These are phyloP conservation scores for Scutellaria barbata DNA, from an alignment of 257 asterid genomes.

Conservation along the genomic window DNA sequence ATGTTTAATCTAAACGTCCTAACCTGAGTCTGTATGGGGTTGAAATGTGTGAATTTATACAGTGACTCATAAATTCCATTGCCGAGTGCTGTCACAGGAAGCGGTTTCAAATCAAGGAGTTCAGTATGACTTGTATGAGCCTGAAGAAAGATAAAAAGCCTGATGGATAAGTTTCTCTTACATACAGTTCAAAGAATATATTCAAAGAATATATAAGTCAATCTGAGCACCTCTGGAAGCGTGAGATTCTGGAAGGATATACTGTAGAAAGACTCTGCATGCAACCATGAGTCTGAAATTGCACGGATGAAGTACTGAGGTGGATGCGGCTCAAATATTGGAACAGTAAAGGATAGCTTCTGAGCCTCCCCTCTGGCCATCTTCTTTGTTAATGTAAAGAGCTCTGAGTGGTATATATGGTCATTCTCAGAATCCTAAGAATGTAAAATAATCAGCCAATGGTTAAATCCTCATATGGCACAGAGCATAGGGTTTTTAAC, in stretches of 20 bases:
- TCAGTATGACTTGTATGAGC: slow-evolving; percentile 90
- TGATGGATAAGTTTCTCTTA: slow-evolving; percentile 7
- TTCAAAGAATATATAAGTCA: slow-evolving; percentile 23
- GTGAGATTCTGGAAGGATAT: slow-evolving; percentile 88
- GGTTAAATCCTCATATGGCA: slow-evolving; percentile 24
- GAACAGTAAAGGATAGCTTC: slow-evolving; percentile 91
- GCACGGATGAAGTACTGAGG: slow-evolving; percentile 96
- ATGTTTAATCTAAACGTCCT: slow-evolving; percentile 48
- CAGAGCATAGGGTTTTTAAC: slow-evolving; percentile 14
- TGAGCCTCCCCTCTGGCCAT: slow-evolving; percentile 90
- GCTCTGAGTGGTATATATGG: slow-evolving; percentile 96
- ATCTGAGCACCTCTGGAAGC: slow-evolving; percentile 82
- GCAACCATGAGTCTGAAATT: slow-evolving; percentile 95
- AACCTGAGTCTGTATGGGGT: slow-evolving; percentile 99
- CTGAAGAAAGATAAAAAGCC: slow-evolving; percentile 47
- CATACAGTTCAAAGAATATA: slow-evolving; percentile 20
- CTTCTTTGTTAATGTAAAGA: slow-evolving; percentile 82
- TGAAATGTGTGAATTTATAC: slow-evolving; percentile 88
- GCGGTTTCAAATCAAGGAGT: slow-evolving; percentile 95
- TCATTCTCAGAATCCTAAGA: slow-evolving; percentile 96
- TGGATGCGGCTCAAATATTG: slow-evolving; percentile 99
- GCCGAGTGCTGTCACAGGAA: slow-evolving; percentile 96
- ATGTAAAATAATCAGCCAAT: slow-evolving; percentile 28
- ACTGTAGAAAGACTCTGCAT: slow-evolving; percentile 80
- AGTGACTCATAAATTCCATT: slow-evolving; percentile 77